These are phyloP conservation scores for Ostreobium quekettii DNA, from an alignment of 139 green algal genomes.

Conservation along the genomic window DNA sequence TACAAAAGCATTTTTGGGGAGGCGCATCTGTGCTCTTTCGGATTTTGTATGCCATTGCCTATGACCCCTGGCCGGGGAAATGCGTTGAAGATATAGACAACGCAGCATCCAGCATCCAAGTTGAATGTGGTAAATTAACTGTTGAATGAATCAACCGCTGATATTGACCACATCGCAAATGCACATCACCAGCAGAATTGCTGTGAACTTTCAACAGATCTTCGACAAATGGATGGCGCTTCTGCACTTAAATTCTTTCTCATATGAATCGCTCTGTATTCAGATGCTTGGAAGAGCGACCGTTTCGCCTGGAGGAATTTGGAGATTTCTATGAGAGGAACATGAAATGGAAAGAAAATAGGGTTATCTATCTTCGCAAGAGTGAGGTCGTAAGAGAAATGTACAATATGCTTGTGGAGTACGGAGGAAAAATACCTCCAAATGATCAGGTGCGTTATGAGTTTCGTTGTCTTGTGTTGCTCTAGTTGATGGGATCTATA, in stretches of 20 bases:
- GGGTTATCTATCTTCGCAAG: background rate
- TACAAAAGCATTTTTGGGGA: too few relatives aligned
- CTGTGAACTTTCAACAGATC: background rate
- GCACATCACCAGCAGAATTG: too few relatives aligned
- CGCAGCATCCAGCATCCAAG: too few relatives aligned
- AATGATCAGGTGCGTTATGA: conserved; percentile 26
- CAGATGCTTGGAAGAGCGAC: background rate
- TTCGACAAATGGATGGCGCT: background rate
- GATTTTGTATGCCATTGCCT: too few relatives aligned
- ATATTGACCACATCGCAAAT: too few relatives aligned
- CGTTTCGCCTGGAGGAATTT: conserved; percentile 2
- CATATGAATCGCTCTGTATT: too few relatives aligned
- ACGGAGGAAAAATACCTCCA: conserved; percentile 35
- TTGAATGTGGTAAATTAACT: too few relatives aligned
- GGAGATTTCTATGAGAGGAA: conserved; percentile 3
- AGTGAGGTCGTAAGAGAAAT: conserved; percentile 23
- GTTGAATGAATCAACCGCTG: too few relatives aligned
- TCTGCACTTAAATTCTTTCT: too few relatives aligned
- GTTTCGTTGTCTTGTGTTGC: background rate
- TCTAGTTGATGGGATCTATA: background rate
- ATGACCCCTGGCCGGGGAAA: too few relatives aligned
- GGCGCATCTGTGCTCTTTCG: too few relatives aligned
- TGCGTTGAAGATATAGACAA: too few relatives aligned
- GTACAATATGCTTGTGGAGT: conserved; percentile 41
- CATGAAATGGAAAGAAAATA: background rate